Conservation (phyloP, 768 basidiomycete genomes). For the Clavaria fumosa region DNA sequence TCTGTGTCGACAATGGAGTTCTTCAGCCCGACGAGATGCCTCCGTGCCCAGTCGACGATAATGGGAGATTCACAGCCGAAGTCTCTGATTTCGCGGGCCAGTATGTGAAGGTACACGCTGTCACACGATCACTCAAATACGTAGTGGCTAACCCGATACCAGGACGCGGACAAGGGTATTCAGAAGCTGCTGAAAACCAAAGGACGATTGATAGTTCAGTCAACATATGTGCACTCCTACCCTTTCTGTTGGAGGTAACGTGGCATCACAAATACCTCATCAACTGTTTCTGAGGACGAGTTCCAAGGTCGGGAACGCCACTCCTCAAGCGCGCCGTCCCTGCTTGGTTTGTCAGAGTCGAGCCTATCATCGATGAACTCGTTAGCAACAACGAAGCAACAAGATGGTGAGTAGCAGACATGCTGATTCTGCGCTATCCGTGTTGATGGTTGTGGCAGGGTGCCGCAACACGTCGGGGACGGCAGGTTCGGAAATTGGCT, state of each 20-base stretch:
- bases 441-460: conserved; percentile 34
- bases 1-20: conserved; percentile 73
- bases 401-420: conserved; percentile 45
- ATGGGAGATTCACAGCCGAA: conserved; percentile 73
- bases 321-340: conserved; percentile 94
- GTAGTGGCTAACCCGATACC: conserved; percentile 5
- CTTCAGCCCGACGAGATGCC: conserved; percentile 84
- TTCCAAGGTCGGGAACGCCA: conserved; percentile 74
- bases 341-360: conserved; percentile 88
- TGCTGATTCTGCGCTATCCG: neutral
- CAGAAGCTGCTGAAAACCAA: conserved; percentile 80
- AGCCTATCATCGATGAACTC: conserved; percentile 70
- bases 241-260: conserved; percentile 96
- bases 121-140: neutral
- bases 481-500: conserved; percentile 95
- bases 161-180: conserved; percentile 91
- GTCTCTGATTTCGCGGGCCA: conserved; percentile 82
- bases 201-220: conserved; percentile 77
- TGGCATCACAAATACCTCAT: no score
- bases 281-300: neutral
- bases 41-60: conserved; percentile 90
- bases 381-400: conserved; percentile 85
- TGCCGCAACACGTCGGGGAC: conserved; percentile 82
- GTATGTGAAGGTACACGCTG: conserved; percentile 63
- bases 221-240: conserved; percentile 79